These are phyloP conservation scores for Colletotrichum endophyticum DNA, from an alignment of 2,329 filamentous ascomycete species.

Conservation along the genomic window DNA sequence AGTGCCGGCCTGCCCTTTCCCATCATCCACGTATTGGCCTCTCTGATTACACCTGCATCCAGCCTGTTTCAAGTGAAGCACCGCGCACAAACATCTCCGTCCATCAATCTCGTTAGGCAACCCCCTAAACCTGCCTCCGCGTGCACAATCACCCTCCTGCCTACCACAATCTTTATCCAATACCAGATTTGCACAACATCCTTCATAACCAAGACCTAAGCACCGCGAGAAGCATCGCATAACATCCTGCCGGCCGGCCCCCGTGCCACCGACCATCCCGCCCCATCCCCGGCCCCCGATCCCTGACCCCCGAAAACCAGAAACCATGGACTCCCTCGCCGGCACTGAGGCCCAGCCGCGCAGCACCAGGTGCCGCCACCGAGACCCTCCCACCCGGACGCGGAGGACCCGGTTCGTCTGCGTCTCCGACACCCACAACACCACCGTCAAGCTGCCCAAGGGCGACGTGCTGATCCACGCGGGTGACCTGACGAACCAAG, in stretches of 20 bases:
- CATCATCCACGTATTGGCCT: not conserved
- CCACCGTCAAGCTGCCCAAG: conserved; percentile 65
- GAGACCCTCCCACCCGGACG: not conserved
- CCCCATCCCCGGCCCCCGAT: not conserved
- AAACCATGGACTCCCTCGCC: not conserved
- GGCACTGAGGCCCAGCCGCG: not conserved
- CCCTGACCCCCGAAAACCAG: not conserved
- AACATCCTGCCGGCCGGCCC: not conserved
- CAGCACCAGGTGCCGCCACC: not conserved
- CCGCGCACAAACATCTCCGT: conserved; percentile 3
- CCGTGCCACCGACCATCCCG: not conserved
- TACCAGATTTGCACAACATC: not conserved
- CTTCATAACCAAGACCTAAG: not conserved
- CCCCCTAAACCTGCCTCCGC: not conserved
- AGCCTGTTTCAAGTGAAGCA: conserved; percentile 14
- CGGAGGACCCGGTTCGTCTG: conserved; percentile 72
- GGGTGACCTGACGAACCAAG: conserved; percentile 78
- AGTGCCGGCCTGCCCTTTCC: not conserved
- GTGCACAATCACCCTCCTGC: not conserved
- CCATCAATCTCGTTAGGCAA: not conserved
- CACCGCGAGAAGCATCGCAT: not conserved
- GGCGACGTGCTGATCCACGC: conserved; percentile 80
- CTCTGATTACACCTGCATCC: not conserved
- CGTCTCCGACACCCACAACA: conserved; percentile 79
- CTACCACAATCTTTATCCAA: not conserved